These are phyloP conservation scores for Coemansia sp. DNA, from an alignment of 192 early-diverging fungal genomes.

Conservation along the genomic window DNA sequence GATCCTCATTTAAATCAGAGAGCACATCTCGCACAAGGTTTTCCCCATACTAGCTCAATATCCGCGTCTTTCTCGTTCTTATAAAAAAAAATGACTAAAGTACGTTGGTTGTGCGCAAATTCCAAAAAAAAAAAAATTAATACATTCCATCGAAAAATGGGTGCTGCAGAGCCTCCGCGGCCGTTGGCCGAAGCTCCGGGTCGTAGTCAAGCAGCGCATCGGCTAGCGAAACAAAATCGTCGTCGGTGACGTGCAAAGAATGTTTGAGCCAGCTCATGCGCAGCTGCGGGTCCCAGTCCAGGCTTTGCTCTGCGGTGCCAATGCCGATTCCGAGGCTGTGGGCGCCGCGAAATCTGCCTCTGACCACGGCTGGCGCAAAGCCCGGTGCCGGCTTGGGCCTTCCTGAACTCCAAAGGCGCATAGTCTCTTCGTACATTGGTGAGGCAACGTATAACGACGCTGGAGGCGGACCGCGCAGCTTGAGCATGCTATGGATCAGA, in stretches of 20 bases:
- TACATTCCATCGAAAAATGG: conserved; percentile 51
- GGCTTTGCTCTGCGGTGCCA: conserved; percentile 29
- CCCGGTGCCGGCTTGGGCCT: conserved; percentile 27
- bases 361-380: conserved; percentile 35
- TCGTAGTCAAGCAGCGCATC: conserved; percentile 82
- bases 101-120: no score
- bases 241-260: conserved; percentile 43
- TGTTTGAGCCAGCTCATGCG: conserved; percentile 52
- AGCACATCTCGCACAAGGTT: background rate
- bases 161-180: conserved; percentile 64
- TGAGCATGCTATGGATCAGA: conserved; percentile 63
- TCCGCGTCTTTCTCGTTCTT: no score
- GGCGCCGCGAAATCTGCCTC: conserved; percentile 11
- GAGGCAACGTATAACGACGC: conserved; percentile 62
- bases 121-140: conserved; percentile 10
- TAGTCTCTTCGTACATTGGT: conserved; percentile 57
- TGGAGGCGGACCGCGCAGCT: conserved; percentile 69
- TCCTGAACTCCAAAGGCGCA: conserved; percentile 51
- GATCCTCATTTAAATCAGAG: background rate
- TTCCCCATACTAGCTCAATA: background rate
- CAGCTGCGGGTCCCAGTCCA: conserved; percentile 52
- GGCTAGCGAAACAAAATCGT: conserved; percentile 49
- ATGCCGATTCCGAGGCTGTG: conserved; percentile 1
- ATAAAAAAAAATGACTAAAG: no score
- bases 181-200: conserved; percentile 78